These are phyloP conservation scores for Dalbergia cultrata DNA, from an alignment of 306 rosid genomes.

Conservation along the genomic window DNA sequence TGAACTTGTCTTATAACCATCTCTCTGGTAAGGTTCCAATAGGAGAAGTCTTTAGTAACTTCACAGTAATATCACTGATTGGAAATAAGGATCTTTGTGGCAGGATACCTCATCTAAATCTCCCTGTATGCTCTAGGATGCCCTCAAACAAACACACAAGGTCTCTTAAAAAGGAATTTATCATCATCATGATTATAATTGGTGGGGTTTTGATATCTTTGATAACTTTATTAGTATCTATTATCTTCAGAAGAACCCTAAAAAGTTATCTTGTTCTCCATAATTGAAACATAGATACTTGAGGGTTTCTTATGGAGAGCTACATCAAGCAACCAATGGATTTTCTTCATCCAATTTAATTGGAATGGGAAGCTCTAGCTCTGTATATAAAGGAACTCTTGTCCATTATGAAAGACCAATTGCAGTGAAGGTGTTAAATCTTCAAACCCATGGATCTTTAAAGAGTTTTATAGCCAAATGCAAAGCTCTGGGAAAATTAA, in stretches of 20 bases:
- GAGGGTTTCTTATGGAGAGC: too few relatives aligned
- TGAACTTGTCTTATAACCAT: slow-evolving; percentile 49
- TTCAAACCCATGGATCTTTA: slow-evolving; percentile 45
- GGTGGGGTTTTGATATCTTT: too few relatives aligned
- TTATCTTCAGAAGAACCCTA: too few relatives aligned
- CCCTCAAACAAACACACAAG: not conserved
- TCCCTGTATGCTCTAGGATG: slow-evolving; percentile 9
- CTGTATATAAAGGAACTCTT: too few relatives aligned
- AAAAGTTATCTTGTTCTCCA: too few relatives aligned
- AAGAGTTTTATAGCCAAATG: slow-evolving; percentile 55
- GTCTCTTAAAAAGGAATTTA: not conserved
- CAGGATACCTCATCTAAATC: slow-evolving; percentile 39
- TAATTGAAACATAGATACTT: too few relatives aligned
- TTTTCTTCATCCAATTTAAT: too few relatives aligned
- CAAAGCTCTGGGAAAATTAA: slow-evolving; percentile 32
- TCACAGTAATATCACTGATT: slow-evolving; percentile 21
- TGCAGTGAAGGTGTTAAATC: slow-evolving; percentile 53
- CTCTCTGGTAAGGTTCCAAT: slow-evolving; percentile 53
- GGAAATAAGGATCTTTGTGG: slow-evolving; percentile 52
- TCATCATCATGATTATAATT: too few relatives aligned
- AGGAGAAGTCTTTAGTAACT: slow-evolving; percentile 44
- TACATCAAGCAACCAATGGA: too few relatives aligned
- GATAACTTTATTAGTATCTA: too few relatives aligned
- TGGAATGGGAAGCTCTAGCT: too few relatives aligned
- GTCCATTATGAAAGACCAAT: slow-evolving; percentile 20